Evolutionary conservation across 345 rosid species (phyloP).

Genomic region (Populus pruinosa): DNA sequence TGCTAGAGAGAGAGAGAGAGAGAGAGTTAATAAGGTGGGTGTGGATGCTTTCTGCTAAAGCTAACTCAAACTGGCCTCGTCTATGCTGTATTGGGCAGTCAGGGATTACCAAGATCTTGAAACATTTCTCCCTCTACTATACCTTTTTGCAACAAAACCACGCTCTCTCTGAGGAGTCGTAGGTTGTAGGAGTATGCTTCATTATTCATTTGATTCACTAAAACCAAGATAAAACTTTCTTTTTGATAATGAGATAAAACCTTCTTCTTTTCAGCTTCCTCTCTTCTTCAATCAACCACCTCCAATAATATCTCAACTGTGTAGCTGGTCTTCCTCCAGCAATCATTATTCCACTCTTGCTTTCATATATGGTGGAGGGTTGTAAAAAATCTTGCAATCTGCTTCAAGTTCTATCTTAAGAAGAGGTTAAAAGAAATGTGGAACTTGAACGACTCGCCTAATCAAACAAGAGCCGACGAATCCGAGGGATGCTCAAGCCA

Average conservation of each 20-base stretch:
- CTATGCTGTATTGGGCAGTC: conserved; percentile 46
- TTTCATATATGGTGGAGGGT: neutral
- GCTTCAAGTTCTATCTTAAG: neutral
- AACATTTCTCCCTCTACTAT: conserved; percentile 5
- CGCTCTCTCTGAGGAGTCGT: conserved; percentile 14
- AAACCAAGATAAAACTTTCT: neutral
- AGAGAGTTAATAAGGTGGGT: conserved; percentile 27
- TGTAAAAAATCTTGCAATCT: neutral
- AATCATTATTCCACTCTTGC: neutral
- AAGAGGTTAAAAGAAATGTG: conserved; percentile 44
- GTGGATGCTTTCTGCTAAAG: conserved; percentile 48
- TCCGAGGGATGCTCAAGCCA: conserved; percentile 51
- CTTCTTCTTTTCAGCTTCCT: conserved; percentile 8
- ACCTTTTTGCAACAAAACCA: conserved; percentile 12
- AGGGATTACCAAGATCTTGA: conserved; percentile 10
- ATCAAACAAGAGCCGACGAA: conserved; percentile 41
- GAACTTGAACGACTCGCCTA: conserved; percentile 75
- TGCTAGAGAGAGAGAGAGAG: conserved; percentile 34
- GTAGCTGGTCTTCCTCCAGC: neutral
- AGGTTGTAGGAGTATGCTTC: neutral
- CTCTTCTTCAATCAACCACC: neutral
- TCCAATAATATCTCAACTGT: too few relatives aligned
- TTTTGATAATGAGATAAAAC: neutral
- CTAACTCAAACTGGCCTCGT: conserved; percentile 45
- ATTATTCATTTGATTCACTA: neutral